Percentiles rank a stretch among this genome's conserved stretches.
phyloP scores from a whole-genome alignment of 495 filamentous ascomycete species.

The Aspergillus egyptiacus region DNA sequence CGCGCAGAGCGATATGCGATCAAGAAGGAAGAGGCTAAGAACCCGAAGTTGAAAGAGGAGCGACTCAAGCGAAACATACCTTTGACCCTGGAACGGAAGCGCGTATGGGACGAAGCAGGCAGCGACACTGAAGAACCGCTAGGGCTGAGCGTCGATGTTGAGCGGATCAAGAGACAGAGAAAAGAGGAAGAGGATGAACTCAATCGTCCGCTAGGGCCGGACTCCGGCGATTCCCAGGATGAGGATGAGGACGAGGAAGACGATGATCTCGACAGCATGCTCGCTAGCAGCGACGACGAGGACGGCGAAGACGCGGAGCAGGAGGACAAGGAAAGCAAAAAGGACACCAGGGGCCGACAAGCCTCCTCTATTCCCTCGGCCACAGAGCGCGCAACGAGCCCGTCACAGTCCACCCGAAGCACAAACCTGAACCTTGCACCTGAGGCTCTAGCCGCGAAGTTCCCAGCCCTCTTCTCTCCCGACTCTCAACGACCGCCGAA shows the following conservation, averaged over 20 bases:
- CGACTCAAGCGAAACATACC: conserved; percentile 75
- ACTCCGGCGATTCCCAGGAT: conserved; percentile 37
- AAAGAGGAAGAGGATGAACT: conserved; percentile 56
- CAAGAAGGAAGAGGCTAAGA: conserved; percentile 76
- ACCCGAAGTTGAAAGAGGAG: conserved; percentile 67
- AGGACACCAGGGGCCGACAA: conserved; percentile 30
- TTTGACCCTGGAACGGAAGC: conserved; percentile 77
- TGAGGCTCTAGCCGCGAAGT: conserved; percentile 62
- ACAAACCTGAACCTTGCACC: conserved; percentile 69
- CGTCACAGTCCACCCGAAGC: conserved; percentile 58
- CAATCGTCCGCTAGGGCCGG: conserved; percentile 30
- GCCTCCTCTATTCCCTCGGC: conserved; percentile 38
- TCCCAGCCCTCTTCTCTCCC: conserved; percentile 75
- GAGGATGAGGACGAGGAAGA: conserved; percentile 43
- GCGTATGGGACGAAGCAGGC: conserved; percentile 89
- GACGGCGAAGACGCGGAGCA: conserved; percentile 38
- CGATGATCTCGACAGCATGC: conserved; percentile 49
- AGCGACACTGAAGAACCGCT: conserved; percentile 56
- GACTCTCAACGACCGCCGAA: conserved; percentile 57
- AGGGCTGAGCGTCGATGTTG: conserved; percentile 70
- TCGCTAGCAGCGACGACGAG: conserved; percentile 36
- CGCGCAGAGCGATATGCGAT: conserved; percentile 70
- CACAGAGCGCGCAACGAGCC: conserved; percentile 50
- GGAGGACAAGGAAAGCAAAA: conserved; percentile 35
- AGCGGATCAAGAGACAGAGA: conserved; percentile 65